Conservation (phyloP, 2,329 filamentous ascomycete species). For the Falciphora oryzae region DNA sequence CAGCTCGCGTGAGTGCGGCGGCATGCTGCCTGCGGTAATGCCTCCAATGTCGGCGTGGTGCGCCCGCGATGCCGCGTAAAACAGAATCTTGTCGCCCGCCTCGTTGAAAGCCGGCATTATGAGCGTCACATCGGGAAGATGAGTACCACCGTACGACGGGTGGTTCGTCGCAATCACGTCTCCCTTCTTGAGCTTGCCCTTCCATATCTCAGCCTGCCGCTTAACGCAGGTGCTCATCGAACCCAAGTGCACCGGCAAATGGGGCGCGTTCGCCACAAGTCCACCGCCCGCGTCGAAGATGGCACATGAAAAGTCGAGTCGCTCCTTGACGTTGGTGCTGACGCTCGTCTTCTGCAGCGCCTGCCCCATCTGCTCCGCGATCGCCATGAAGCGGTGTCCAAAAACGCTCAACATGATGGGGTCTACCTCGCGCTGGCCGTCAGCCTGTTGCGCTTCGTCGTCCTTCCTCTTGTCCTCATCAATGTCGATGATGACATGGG, state of each 20-base stretch:
- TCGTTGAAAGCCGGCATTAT: slow-evolving; percentile 65
- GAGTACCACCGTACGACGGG: slow-evolving; percentile 68
- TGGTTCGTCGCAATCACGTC: slow-evolving; percentile 71
- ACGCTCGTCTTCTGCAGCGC: slow-evolving; percentile 66
- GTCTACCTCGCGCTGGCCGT: slow-evolving; percentile 42
- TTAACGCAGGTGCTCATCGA: slow-evolving; percentile 69
- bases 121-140: slow-evolving; percentile 68
- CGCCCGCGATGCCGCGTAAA: slow-evolving; percentile 65
- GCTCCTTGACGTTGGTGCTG: slow-evolving; percentile 65
- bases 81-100: slow-evolving; percentile 44
- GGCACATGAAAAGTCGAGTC: slow-evolving; percentile 67
- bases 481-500: slow-evolving; percentile 67
- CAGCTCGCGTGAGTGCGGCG: slow-evolving; percentile 57
- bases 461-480: slow-evolving; percentile 32
- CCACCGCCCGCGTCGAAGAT: slow-evolving; percentile 64
- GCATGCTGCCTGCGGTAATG: slow-evolving; percentile 71
- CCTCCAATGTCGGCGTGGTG: slow-evolving; percentile 66
- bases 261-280: slow-evolving; percentile 63
- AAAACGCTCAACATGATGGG: slow-evolving; percentile 66
- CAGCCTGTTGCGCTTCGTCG: not conserved
- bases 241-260: slow-evolving; percentile 65
- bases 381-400: slow-evolving; percentile 67
- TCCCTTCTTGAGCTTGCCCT: slow-evolving; percentile 63
- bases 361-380: slow-evolving; percentile 66
- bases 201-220: slow-evolving; percentile 52